phyloP scores from a whole-genome alignment of 1,139 yeast species.

The Eremothecium coryli region DNA sequence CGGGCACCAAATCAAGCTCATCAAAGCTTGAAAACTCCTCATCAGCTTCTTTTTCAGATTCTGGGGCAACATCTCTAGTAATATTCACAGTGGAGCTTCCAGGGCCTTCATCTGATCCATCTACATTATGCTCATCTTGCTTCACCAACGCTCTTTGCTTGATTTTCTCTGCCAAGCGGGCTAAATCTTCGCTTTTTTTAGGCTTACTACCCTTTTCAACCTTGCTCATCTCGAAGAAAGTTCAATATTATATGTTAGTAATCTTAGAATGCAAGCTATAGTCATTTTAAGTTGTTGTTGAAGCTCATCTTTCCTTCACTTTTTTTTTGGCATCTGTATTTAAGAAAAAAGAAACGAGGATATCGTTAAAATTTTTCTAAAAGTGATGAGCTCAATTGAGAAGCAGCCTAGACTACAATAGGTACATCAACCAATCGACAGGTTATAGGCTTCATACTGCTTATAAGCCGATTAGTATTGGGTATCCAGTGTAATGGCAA shows the following conservation, averaged over 20 bases:
- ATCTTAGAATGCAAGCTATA: too few species aligned
- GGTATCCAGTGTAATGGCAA: too few species aligned
- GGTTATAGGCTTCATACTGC: too few species aligned
- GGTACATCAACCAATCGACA: too few species aligned
- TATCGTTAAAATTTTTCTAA: slow-evolving; percentile 2
- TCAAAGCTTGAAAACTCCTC: slow-evolving; percentile 33
- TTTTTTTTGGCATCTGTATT: too few species aligned
- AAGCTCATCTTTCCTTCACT: slow-evolving; percentile 3
- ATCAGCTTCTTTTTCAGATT: slow-evolving; percentile 14
- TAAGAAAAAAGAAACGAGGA: slow-evolving; percentile 2
- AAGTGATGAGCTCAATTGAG: too few species aligned
- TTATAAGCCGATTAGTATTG: too few species aligned
- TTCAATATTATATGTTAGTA: neutral
- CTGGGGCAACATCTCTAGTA: slow-evolving; percentile 14
- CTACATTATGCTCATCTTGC: slow-evolving; percentile 9
- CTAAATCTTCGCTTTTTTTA: slow-evolving; percentile 19
- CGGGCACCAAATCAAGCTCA: slow-evolving; percentile 62
- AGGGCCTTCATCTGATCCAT: slow-evolving; percentile 6
- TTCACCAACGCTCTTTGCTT: slow-evolving; percentile 43
- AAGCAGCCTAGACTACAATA: too few species aligned
- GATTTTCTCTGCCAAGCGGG: slow-evolving; percentile 38
- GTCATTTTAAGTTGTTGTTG: too few species aligned
- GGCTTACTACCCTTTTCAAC: slow-evolving; percentile 20
- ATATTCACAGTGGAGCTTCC: slow-evolving; percentile 4
- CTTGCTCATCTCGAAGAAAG: slow-evolving; percentile 7